phyloP scores from a whole-genome alignment of 176 grass and related monocot species.

The Rhynchospora tenuis region DNA sequence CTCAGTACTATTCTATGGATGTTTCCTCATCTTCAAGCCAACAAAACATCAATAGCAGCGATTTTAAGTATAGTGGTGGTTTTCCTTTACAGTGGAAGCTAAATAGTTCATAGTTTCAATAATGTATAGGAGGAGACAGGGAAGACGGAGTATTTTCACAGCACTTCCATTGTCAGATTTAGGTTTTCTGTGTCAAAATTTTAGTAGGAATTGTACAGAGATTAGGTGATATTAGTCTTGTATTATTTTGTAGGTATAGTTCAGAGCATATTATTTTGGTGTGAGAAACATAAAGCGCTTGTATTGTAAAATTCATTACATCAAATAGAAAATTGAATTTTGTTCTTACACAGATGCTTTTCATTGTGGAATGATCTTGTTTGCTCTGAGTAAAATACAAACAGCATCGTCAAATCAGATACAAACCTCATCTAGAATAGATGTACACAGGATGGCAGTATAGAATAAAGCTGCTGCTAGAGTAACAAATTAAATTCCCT shows the following conservation, averaged over 20 bases:
- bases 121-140: background rate
- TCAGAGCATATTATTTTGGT: background rate
- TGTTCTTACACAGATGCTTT: background rate
- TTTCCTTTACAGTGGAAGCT: conserved; percentile 44
- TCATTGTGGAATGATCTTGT: background rate
- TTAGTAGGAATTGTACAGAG: background rate
- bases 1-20: conserved; percentile 30
- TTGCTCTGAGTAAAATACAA: background rate
- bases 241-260: conserved; percentile 3
- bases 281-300: background rate
- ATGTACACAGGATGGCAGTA: too few species aligned
- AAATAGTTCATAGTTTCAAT: conserved; percentile 24
- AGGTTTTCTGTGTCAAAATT: background rate
- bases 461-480: too few species aligned
- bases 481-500: too few species aligned
- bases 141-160: background rate
- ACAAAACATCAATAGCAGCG: conserved; percentile 37
- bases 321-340: background rate
- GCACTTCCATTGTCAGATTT: background rate
- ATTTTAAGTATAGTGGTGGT: conserved; percentile 59
- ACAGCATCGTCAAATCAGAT: background rate
- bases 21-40: conserved; percentile 10
- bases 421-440: too few species aligned
- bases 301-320: background rate
- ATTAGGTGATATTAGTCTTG: conserved; percentile 4